Evolutionary conservation across 495 filamentous ascomycete genomes (phyloP).

Genomic region (Zalerion maritima): DNA sequence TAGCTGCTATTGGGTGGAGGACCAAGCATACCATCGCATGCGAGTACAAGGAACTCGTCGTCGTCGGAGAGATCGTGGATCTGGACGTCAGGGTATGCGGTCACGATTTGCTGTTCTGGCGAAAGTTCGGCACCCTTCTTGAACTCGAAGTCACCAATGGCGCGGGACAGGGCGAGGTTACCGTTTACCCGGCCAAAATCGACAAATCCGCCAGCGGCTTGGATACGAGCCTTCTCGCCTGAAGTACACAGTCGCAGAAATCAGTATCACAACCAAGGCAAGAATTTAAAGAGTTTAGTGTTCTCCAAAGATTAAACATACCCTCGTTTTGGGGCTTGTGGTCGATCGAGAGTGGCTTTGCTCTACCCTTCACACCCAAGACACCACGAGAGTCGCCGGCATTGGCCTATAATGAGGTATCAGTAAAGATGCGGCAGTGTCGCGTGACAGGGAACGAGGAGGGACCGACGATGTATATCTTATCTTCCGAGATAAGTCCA

Average conservation of each 20-base stretch:
- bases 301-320: no score
- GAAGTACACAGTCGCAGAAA: constrained; percentile 7
- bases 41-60: constrained; percentile 93
- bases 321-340: constrained; percentile 99
- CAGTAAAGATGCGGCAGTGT: constrained; percentile 4
- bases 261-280: constrained; percentile 7
- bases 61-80: constrained; percentile 81
- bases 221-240: constrained; percentile 95
- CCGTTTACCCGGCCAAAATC: constrained; percentile 98
- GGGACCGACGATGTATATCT: constrained; percentile 75
- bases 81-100: constrained; percentile 85
- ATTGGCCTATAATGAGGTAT: constrained; percentile 51
- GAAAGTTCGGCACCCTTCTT: constrained; percentile 96
- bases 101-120: constrained; percentile 95
- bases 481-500: constrained; percentile 71
- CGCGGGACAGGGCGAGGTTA: constrained; percentile 92
- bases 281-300: no score
- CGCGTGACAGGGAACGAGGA: background rate
- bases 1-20: background rate
- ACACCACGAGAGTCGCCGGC: constrained; percentile 92
- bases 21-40: constrained; percentile 70
- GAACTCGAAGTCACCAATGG: constrained; percentile 98
- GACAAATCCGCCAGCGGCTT: constrained; percentile 90
- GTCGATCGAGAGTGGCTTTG: constrained; percentile 92
- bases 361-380: constrained; percentile 85